Conservation (phyloP, 805 yeast species). For the Candida oleophila region DNA sequence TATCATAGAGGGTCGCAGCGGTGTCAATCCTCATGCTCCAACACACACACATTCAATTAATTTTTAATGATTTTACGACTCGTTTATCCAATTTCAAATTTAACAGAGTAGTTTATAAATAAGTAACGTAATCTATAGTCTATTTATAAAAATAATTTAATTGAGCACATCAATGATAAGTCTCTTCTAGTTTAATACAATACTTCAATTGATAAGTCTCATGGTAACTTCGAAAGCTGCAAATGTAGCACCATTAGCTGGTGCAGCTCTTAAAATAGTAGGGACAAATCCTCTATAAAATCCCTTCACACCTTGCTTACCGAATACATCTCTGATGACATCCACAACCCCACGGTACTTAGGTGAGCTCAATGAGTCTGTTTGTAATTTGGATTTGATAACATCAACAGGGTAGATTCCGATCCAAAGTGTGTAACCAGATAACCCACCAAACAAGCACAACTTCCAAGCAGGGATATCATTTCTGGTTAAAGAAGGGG, state of each 20-base stretch:
- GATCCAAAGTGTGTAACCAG: conserved; percentile 90
- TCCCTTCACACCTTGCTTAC: conserved; percentile 66
- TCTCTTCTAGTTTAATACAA: neutral
- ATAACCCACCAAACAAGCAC: conserved; percentile 84
- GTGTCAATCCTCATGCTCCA: too few species aligned
- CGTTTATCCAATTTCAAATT: neutral
- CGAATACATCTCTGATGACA: conserved; percentile 55
- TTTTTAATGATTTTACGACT: neutral
- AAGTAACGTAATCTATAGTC: neutral
- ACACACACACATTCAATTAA: too few species aligned
- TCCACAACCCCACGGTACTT: conserved; percentile 56
- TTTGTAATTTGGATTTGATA: conserved; percentile 83
- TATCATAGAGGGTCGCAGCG: too few species aligned
- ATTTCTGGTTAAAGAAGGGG: conserved; percentile 47
- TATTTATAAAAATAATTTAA: too few species aligned
- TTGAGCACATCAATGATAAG: neutral
- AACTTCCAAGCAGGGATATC: conserved; percentile 86
- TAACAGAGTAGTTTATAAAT: neutral
- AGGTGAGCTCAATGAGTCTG: conserved; percentile 57
- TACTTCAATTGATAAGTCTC: conserved; percentile 45
- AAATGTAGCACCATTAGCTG: conserved; percentile 97
- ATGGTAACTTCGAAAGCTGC: conserved; percentile 89
- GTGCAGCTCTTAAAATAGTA: conserved; percentile 93
- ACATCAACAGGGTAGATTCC: conserved; percentile 87
- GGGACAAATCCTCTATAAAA: conserved; percentile 91